Conservation (phyloP, 768 basidiomycete genomes). For the Boletus huronensis region DNA sequence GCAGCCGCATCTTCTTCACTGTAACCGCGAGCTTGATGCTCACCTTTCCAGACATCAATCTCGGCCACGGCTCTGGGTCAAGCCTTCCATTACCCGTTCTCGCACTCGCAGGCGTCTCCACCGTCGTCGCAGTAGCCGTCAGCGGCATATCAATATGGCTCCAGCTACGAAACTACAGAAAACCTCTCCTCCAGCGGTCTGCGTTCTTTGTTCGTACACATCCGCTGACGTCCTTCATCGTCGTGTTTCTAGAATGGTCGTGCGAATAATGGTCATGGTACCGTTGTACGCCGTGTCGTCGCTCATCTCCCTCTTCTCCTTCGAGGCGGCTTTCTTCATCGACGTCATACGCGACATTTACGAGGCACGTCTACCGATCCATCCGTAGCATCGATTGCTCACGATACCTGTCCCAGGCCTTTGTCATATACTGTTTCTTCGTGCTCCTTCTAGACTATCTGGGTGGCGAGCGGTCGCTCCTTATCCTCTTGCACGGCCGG, state of each 20-base stretch:
- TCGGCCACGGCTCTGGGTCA: slow-evolving; percentile 54
- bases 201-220: background rate
- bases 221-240: slow-evolving; percentile 3
- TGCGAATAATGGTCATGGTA: slow-evolving; percentile 96
- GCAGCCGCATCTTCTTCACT: background rate
- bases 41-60: slow-evolving; percentile 11
- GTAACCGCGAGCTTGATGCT: slow-evolving; percentile 6
- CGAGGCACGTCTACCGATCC: slow-evolving; percentile 55
- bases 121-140: slow-evolving; percentile 67
- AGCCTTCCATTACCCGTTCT: slow-evolving; percentile 57
- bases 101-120: slow-evolving; percentile 56
- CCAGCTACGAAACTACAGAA: slow-evolving; percentile 84
- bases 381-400: background rate
- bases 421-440: slow-evolving; percentile 94
- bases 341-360: slow-evolving; percentile 94
- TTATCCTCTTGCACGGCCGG: slow-evolving; percentile 89
- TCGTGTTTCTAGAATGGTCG: slow-evolving; percentile 61
- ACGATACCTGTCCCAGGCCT: slow-evolving; percentile 51
- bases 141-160: slow-evolving; percentile 73
- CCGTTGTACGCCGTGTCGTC: slow-evolving; percentile 91
- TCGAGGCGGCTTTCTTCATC: slow-evolving; percentile 94
- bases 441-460: slow-evolving; percentile 76
- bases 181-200: slow-evolving; percentile 76
- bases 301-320: slow-evolving; percentile 87
- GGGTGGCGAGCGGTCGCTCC: slow-evolving; percentile 89